Base-by-base conservation (phyloP, 176 grass and related monocot genomes). In the Luzula sylvatica region DNA sequence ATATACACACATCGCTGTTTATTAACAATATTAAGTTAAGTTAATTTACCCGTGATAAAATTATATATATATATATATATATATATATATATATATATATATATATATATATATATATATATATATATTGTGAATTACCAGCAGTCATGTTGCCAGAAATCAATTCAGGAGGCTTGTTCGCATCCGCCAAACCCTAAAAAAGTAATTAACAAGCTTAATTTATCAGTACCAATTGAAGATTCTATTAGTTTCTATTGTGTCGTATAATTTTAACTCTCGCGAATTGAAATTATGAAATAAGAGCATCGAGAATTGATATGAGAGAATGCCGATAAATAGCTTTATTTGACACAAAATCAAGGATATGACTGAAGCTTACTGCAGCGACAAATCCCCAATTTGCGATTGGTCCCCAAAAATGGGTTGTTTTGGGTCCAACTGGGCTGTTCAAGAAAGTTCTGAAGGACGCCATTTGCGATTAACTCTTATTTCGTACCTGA, bases 131-230 rank as follows among this genome's bases (percentile, higher is more conserved):
- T 42, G 16, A 35, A 92, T 1, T 35, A 35, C 80, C 86, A 73
- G 69, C 72, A 47, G 86, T 90, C 86, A 90, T 90, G 46, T 84
- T 90, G 49, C 86, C 64, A 65, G 80, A 90, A 66, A 90, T 71
- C 80, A 90, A 77, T 72, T 90, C 86, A 57, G 86, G 72, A 48
- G 80, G 86, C 52, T 84, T 90, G 16, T 84, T 72, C 42, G 27
- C 81, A 47, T 92, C 86, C 44, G 81, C 76, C 72, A 92, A 75
- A 55, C 76, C 86, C 80, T 92, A 47, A 29, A 38, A 70, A 76
- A 70, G 19, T 23, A 59, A 50, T 66, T 26, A 35, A 11, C 48
- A 51, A 56, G 46, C 38, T 55, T 23, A 18, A 54, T 42, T 30
- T 43, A 68, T 4, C 0, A 7, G 9, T 35, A 35, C 30, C 29